Evolutionary conservation across 2,329 filamentous ascomycete species (phyloP).

Genomic region (Penicillium decumbens): DNA sequence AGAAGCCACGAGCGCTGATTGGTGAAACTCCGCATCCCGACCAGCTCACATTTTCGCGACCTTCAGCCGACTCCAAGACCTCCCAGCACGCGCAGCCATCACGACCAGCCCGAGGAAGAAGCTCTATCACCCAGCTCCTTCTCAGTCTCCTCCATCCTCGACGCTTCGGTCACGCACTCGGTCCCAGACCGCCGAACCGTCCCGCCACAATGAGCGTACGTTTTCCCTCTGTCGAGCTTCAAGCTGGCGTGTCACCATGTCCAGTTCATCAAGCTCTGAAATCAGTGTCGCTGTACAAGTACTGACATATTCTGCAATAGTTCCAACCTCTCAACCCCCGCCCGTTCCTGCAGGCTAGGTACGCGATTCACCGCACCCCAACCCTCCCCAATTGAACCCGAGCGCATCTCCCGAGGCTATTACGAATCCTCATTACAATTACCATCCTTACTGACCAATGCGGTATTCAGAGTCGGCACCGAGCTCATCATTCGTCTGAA

Average conservation of each 20-base stretch:
- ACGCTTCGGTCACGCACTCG: not conserved
- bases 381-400: not conserved
- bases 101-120: conserved; percentile 8
- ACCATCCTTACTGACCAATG: not conserved
- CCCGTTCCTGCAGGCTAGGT: conserved; percentile 91
- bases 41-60: conserved; percentile 37
- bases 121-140: conserved; percentile 1
- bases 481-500: conserved; percentile 89
- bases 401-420: not conserved
- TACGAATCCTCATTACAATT: not conserved
- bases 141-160: not conserved
- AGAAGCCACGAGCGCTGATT: conserved; percentile 18
- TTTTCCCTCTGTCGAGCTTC: conserved; percentile 3
- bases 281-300: not conserved
- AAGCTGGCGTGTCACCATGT: not conserved
- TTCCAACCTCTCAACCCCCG: conserved; percentile 95
- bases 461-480: conserved; percentile 67
- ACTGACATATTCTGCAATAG: conserved; percentile 36
- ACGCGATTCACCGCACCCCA: conserved; percentile 40
- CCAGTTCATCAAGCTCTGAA: not conserved
- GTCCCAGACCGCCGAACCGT: conserved; percentile 3
- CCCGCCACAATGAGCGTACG: conserved; percentile 32
- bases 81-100: conserved; percentile 14
- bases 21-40: conserved; percentile 16
- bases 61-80: conserved; percentile 13